These are phyloP conservation scores for Nakazawaea ishiwadae DNA, from an alignment of 805 yeast genomes.

Conservation along the genomic window DNA sequence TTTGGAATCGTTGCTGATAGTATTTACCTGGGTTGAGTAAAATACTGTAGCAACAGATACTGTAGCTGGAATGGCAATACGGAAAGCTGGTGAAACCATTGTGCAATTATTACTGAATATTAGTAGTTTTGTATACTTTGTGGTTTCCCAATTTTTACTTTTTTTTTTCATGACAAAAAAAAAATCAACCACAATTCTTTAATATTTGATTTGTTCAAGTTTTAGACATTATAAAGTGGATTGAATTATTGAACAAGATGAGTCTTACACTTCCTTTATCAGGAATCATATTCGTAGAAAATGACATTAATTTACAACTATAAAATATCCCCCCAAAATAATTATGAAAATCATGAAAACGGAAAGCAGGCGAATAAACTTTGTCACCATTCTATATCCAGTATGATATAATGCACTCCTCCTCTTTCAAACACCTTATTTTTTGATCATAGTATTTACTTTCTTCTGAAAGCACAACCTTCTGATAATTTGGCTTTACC, in stretches of 20 bases:
- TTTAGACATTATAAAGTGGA: too few species aligned
- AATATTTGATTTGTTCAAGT: too few species aligned
- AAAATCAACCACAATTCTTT: too few species aligned
- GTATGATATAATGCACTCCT: conserved; percentile 6
- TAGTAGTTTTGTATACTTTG: neutral
- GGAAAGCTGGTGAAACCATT: neutral
- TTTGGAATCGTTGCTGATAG: neutral
- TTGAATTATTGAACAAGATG: too few species aligned
- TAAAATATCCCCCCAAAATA: conserved; percentile 8
- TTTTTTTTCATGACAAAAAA: too few species aligned
- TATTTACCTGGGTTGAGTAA: neutral
- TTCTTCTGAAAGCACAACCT: conserved; percentile 99
- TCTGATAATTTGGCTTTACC: conserved; percentile 99
- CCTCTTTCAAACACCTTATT: too few species aligned
- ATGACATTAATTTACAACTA: conserved; percentile 14
- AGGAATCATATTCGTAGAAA: conserved; percentile 1
- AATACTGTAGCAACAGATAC: neutral
- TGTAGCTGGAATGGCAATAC: conserved; percentile 2
- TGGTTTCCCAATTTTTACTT: too few species aligned
- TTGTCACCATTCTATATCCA: neutral
- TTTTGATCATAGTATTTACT: too few species aligned
- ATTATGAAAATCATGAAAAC: conserved; percentile 8
- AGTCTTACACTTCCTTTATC: too few species aligned
- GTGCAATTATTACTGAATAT: too few species aligned
- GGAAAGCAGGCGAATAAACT: conserved; percentile 7